These are phyloP conservation scores for Myxozyma nipponensis DNA, from an alignment of 805 yeast genomes.

Conservation along the genomic window DNA sequence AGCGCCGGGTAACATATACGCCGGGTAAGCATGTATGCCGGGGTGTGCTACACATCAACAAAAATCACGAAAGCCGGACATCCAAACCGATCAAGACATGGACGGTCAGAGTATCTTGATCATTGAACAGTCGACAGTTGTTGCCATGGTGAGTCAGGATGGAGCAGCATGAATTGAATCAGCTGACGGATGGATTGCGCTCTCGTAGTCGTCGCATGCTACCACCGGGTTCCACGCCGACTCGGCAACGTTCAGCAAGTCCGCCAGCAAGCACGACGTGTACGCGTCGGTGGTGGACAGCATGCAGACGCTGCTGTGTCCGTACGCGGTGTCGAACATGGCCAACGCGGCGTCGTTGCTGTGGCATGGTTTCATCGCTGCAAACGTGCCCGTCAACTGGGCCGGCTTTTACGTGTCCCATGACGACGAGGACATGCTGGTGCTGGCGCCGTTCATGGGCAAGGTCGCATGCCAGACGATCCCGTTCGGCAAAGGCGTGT, in stretches of 20 bases:
- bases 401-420: conserved; percentile 74
- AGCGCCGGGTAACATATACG: no score
- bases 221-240: conserved; percentile 3
- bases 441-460: conserved; percentile 93
- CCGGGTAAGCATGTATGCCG: no score
- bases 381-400: conserved; percentile 69
- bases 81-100: no score
- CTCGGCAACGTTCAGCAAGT: neutral
- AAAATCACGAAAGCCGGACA: no score
- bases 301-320: neutral
- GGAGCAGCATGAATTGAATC: no score
- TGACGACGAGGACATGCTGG: conserved; percentile 43
- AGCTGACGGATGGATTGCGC: no score
- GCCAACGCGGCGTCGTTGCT: conserved; percentile 81
- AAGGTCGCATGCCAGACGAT: conserved; percentile 93
- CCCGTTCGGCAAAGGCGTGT: conserved; percentile 77
- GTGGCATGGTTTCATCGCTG: conserved; percentile 80
- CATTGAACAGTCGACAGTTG: no score
- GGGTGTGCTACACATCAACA: no score
- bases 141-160: no score
- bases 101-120: no score
- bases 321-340: conserved; percentile 48
- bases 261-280: neutral
- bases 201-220: no score
- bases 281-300: neutral